Percentiles rank a stretch among this genome's conserved stretches.
These are phyloP conservation scores for Boletus rubescentipes DNA, from an alignment of 768 basidiomycete species.

Conservation along the genomic window DNA sequence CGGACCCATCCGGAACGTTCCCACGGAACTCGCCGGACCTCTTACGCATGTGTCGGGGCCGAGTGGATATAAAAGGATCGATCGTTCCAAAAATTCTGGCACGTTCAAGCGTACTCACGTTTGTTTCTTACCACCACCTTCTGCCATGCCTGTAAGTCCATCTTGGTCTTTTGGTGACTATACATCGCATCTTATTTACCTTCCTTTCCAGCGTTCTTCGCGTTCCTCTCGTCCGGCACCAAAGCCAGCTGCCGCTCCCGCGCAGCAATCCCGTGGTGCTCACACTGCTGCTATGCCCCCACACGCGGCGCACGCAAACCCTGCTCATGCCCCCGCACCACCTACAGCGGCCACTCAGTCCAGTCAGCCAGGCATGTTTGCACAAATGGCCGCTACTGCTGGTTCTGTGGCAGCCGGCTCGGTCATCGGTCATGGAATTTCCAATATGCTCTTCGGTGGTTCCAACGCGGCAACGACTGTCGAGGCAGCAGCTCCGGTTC, in stretches of 20 bases:
- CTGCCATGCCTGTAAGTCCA: slow-evolving; percentile 49
- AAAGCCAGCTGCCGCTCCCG: slow-evolving; percentile 51
- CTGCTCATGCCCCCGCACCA: slow-evolving; percentile 42
- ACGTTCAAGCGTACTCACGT: not conserved
- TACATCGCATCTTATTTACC: not conserved
- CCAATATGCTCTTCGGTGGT: slow-evolving; percentile 86
- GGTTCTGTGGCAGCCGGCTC: slow-evolving; percentile 89
- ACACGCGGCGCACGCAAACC: slow-evolving; percentile 41
- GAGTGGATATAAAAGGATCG: slow-evolving; percentile 22
- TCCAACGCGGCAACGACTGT: slow-evolving; percentile 42
- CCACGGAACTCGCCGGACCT: slow-evolving; percentile 15
- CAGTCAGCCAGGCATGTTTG: slow-evolving; percentile 68
- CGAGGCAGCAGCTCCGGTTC: slow-evolving; percentile 49
- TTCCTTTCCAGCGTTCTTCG: slow-evolving; percentile 61
- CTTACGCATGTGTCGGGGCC: slow-evolving; percentile 17
- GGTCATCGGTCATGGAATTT: slow-evolving; percentile 87
- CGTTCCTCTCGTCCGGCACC: slow-evolving; percentile 65
- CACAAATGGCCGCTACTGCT: slow-evolving; percentile 88
- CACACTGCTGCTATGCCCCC: slow-evolving; percentile 50
- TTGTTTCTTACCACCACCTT: slow-evolving; percentile 20
- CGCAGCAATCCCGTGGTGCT: slow-evolving; percentile 45
- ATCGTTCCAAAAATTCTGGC: slow-evolving; percentile 14
- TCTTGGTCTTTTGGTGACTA: not conserved
- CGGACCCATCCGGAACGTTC: slow-evolving; percentile 12
- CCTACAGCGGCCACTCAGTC: slow-evolving; percentile 37